A percentile compares a stretch with the other conserved stretches of the same genome.
Conservation (phyloP, 768 basidiomycete genomes). For the Boletus pseudopeckii region DNA sequence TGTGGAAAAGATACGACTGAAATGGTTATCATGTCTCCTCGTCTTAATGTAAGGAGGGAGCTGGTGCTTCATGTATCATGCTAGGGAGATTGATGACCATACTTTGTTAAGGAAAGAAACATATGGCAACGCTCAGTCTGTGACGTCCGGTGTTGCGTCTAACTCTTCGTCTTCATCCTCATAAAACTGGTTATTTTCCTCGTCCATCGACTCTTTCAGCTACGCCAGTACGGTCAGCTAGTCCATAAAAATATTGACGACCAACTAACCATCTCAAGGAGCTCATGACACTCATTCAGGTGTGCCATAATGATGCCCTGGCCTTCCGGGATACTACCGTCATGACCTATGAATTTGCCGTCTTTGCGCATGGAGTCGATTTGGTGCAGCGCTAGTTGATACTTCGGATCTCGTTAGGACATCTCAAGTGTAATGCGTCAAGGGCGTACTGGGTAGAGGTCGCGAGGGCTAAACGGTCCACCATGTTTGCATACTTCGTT, state of each 20-base stretch:
- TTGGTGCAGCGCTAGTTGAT: slow-evolving; percentile 92
- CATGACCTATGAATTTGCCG: slow-evolving; percentile 86
- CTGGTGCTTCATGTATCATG: neutral
- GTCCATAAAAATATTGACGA: neutral
- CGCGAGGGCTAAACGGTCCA: slow-evolving; percentile 86
- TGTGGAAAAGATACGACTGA: neutral
- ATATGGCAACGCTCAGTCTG: slow-evolving; percentile 6
- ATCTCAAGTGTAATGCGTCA: neutral
- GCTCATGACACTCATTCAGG: slow-evolving; percentile 92
- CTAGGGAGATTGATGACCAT: neutral
- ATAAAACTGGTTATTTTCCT: slow-evolving; percentile 54
- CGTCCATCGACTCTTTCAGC: slow-evolving; percentile 84
- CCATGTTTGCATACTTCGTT: slow-evolving; percentile 96
- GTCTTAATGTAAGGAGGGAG: neutral
- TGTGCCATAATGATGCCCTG: slow-evolving; percentile 97
- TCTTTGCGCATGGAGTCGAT: slow-evolving; percentile 92
- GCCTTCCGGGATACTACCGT: slow-evolving; percentile 90
- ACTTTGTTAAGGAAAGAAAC: neutral
- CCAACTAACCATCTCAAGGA: slow-evolving; percentile 81
- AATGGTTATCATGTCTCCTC: neutral
- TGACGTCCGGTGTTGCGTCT: slow-evolving; percentile 10
- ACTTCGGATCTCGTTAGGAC: slow-evolving; percentile 43
- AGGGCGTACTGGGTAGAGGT: slow-evolving; percentile 82
- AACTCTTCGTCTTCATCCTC: slow-evolving; percentile 42
- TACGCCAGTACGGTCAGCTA: neutral